Conservation (phyloP, 164 flowering plant species). For the Chimonanthus praecox region DNA sequence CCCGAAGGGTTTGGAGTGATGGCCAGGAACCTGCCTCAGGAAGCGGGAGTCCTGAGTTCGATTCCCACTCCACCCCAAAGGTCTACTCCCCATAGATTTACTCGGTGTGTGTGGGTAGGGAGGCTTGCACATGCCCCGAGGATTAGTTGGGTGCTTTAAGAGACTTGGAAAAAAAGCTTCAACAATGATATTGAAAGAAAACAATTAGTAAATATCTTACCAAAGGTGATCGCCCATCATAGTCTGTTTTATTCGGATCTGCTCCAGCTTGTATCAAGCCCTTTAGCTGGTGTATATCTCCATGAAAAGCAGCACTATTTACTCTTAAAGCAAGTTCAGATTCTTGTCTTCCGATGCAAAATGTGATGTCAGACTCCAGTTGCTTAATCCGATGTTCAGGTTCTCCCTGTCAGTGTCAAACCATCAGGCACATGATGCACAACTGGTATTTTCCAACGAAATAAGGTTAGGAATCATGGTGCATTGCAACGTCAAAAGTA, state of each 20-base stretch:
- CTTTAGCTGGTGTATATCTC: constrained; percentile 74
- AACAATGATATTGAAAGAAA: too few species aligned
- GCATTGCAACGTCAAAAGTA: not conserved
- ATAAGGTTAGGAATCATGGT: not conserved
- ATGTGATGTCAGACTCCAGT: constrained; percentile 68
- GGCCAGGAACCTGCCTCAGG: too few species aligned
- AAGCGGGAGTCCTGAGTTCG: too few species aligned
- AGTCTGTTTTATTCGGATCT: constrained; percentile 81
- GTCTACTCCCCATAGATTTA: too few species aligned
- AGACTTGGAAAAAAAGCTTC: too few species aligned
- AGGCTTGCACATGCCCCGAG: too few species aligned
- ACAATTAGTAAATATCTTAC: constrained; percentile 31
- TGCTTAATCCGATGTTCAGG: constrained; percentile 56
- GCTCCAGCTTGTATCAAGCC: constrained; percentile 76
- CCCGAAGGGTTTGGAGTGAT: too few species aligned
- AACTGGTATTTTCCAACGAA: too few species aligned
- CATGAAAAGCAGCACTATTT: constrained; percentile 77
- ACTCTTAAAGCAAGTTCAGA: constrained; percentile 77
- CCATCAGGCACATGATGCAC: not conserved
- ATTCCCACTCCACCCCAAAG: too few species aligned
- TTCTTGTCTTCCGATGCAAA: constrained; percentile 80
- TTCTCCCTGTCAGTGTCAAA: constrained; percentile 48
- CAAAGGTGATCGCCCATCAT: constrained; percentile 95
- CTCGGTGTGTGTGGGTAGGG: too few species aligned
- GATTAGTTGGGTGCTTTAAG: too few species aligned